phyloP scores from a whole-genome alignment of 352 stramenopile species.

The Globisporangium camurandrum region DNA sequence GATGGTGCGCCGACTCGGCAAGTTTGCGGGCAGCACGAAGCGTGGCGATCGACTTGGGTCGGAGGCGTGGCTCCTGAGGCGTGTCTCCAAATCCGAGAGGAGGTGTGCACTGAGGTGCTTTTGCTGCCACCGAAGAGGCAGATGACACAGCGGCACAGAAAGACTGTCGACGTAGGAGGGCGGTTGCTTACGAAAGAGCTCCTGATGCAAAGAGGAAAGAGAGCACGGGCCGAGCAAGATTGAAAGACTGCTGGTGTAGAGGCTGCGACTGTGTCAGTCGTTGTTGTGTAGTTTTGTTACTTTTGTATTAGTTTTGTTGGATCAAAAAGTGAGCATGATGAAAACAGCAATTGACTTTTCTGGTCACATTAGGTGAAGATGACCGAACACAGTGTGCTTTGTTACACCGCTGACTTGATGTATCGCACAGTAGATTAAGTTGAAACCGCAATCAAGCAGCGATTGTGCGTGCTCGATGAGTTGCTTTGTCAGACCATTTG shows the following conservation, averaged over 20 bases:
- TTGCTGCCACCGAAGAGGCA: background rate
- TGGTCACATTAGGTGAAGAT: background rate
- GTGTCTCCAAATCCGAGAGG: constrained; percentile 5
- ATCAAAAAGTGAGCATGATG: constrained; percentile 1
- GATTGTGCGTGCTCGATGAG: background rate
- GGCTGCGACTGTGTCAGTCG: constrained; percentile 1
- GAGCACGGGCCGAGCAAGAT: background rate
- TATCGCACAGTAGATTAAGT: background rate
- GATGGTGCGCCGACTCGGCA: constrained; percentile 3
- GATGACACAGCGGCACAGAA: background rate
- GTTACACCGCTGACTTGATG: background rate
- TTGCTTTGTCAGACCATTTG: background rate
- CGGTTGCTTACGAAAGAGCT: constrained; percentile 1
- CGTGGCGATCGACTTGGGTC: constrained; percentile 1
- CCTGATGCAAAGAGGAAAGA: background rate
- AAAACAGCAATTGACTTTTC: background rate
- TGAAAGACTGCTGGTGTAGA: background rate
- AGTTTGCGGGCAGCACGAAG: constrained; percentile 3
- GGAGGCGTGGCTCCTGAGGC: constrained; percentile 10
- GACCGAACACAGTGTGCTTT: background rate
- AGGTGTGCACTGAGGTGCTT: constrained; percentile 3
- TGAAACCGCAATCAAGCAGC: background rate
- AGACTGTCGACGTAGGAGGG: constrained; percentile 2
- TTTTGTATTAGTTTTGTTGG: background rate
- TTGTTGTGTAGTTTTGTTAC: background rate